These are phyloP conservation scores for Aspergillus sp. DNA, from an alignment of 2,329 filamentous ascomycete species.

Conservation along the genomic window DNA sequence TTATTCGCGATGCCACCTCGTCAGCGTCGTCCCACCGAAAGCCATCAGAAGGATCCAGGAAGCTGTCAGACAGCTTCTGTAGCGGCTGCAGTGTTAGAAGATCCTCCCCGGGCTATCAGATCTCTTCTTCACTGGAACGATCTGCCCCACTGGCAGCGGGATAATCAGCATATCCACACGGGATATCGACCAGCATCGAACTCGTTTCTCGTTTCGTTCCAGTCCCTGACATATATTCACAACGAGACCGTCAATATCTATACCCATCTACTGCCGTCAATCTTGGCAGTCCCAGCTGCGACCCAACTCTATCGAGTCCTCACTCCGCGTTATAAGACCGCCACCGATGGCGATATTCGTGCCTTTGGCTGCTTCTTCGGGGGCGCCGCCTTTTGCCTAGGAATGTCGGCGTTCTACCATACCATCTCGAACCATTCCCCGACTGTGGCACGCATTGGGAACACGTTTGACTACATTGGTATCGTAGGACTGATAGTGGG, in stretches of 20 bases:
- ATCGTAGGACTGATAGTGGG: constrained; percentile 92
- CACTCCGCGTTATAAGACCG: constrained; percentile 67
- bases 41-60: constrained; percentile 25
- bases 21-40: constrained; percentile 36
- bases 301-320: constrained; percentile 62
- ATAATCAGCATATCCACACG: constrained; percentile 71
- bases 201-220: constrained; percentile 63
- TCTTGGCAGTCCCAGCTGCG: constrained; percentile 59
- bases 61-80: constrained; percentile 31
- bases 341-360: constrained; percentile 65
- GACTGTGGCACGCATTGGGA: constrained; percentile 77
- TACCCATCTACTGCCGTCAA: constrained; percentile 70
- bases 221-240: constrained; percentile 66
- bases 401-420: constrained; percentile 85
- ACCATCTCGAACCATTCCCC: constrained; percentile 83
- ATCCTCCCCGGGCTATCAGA: constrained; percentile 35
- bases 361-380: constrained; percentile 80
- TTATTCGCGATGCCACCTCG: constrained; percentile 36
- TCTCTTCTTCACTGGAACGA: constrained; percentile 56
- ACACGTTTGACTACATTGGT: constrained; percentile 92
- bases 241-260: constrained; percentile 76
- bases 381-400: constrained; percentile 73
- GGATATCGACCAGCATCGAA: constrained; percentile 68
- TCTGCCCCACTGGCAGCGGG: constrained; percentile 59
- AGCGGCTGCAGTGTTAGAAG: constrained; percentile 32